Conservation (phyloP, 441 rosid species). For the Omphalea diandra region DNA sequence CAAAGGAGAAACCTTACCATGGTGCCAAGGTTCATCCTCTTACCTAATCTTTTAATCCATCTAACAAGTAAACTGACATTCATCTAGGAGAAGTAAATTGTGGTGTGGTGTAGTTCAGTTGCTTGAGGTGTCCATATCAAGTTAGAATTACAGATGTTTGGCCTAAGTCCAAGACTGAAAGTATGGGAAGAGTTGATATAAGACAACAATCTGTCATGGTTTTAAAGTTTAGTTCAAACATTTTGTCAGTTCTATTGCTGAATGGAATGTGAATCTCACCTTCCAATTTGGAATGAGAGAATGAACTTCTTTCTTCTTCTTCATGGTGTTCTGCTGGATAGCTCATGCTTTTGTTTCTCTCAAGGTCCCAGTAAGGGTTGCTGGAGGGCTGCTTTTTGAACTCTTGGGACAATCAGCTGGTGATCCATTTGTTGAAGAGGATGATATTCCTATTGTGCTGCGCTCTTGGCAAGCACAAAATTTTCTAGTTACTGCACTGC, state of each 20-base stretch:
- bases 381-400: constrained; percentile 96
- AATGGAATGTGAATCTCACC: not conserved
- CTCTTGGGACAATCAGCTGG: constrained; percentile 96
- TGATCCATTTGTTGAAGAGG: constrained; percentile 85
- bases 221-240: constrained; percentile 1
- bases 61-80: not conserved
- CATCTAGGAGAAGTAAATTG: not conserved
- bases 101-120: not conserved
- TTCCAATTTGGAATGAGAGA: constrained; percentile 10
- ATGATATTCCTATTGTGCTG: constrained; percentile 86
- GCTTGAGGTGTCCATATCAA: not conserved
- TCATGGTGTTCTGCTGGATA: constrained; percentile 17
- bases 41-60: not conserved
- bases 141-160: not conserved
- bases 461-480: constrained; percentile 97
- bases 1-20: not conserved
- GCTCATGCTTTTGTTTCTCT: constrained; percentile 15
- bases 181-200: not conserved
- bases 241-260: not conserved
- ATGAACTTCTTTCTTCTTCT: constrained; percentile 4
- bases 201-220: not conserved
- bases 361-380: constrained; percentile 95
- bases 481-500: constrained; percentile 76
- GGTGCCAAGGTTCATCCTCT: not conserved
- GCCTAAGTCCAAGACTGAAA: not conserved